Evolutionary conservation across 345 rosid genomes (phyloP), one percentile per base, ranked within the genome.

Genomic region (Boechera stricta): DNA sequence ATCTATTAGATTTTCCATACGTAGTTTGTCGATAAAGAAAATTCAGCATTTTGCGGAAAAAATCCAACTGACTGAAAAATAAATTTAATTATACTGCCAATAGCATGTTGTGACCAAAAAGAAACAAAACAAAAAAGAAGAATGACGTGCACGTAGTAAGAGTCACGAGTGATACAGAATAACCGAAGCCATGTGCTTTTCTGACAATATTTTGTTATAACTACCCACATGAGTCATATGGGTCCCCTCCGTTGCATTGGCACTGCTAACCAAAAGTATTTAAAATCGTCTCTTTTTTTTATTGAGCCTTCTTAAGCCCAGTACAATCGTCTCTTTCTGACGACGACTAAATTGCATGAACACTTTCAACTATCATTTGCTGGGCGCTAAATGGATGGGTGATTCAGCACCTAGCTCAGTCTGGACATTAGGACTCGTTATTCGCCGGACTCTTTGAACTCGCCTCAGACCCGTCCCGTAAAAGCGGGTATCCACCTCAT

Each of bases 181-280:
- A 55, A 77, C 76, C 67, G 72, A 71, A 77, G 80, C 80, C 80
- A 77, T 77, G 80, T 77, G 80, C 29, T 58, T 16, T 12, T 32
- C 67, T 70, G 76, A 71, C 80, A 64, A 15, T 41, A 35, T 70
- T n/a, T 69, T 76, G 55, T 77, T 63, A 51, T n/a, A 77, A 76
- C 71, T 33, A 77, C 70, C 56, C 75, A 76, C 79, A 61, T 76
- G 75, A 39, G 35, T 76, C 3, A 16, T 57, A 36, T 58, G 73
- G 35, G 68, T 8, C 47, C 73, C 71, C 33, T 24, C 56, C 9
- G 2, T 24, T 6, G 13, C 29, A 52, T 21, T 39, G 39, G 24
- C 24, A 21, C 24, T 8, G 54, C 31, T 52, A 52, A 21, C 56
- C 56, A 36, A n/a, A 8, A 59, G 24, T 59, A 4, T 59, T 16